Base-by-base conservation (phyloP, 2,329 filamentous ascomycete species). In the Domatiomyces catenatus region DNA sequence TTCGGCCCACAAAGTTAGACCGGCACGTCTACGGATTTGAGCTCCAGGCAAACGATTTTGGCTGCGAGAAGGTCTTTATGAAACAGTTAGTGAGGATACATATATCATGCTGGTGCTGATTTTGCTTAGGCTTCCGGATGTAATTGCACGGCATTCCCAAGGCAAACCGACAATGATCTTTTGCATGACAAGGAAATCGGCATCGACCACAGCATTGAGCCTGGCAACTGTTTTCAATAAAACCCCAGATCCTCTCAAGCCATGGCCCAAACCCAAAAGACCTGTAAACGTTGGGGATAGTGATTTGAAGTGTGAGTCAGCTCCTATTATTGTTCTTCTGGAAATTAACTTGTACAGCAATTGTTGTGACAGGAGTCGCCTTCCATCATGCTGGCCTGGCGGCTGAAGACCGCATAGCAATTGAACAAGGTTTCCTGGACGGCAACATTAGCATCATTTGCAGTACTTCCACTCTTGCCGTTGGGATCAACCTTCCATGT, bases 301-400 rank as follows among this genome's bases (percentile, higher is more conserved):
- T 22, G 79, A 83, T 1, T 66, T 92, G 12, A 76, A 59, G 22
- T 24, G 22, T 24, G 22, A 24, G 22, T 24, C 22, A 24, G 69
- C 74, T 75, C 63, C 68, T 22, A 56, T 52, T 56, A 28, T 19
- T 22, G n/a, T 28, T 46, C 44, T 44, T 39, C 72, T 2, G 62
- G 69, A 17, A 17, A 56, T 55, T 22, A 64, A 62, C 39, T 42
- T 49, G 2, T 24, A 24, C 6, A 18, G 39, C 19, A 4, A 73
- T 69, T 5, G 63, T 74, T 6, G 53, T 62, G 17, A 68, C 74
- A 12, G 86, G 85, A 3, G 83, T 93, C 26, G 83, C 84, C 1
- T 90, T 86, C 56, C 86, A 94, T 62, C 86, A 94, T 66, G 86
- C 83, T 18, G 86, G 86, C 0, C 72, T 94, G 18, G 76, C 80